Base-by-base conservation (phyloP, 2,329 filamentous ascomycete genomes). In the Clathrospora elynae region DNA sequence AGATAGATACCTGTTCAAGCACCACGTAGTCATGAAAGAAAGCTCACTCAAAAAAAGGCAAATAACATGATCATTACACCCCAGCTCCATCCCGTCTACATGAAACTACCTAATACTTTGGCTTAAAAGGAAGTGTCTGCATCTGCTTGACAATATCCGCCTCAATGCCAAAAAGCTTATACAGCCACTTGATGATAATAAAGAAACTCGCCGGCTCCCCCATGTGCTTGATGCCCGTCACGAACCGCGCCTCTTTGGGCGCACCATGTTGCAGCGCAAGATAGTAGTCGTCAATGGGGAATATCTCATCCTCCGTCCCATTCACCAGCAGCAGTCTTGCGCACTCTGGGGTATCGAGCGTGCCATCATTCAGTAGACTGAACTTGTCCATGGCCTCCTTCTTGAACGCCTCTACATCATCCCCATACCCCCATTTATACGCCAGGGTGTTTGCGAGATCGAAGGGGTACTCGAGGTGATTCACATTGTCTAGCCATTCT, bases 231-330 rank as follows among this genome's bases (percentile, higher is more conserved):
- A 58, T 61, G 0, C 64, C 67, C 2, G 60, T 40, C 0, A 78
- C 70, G 42, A 78, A 76, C 16, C 70, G 68, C 25, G 70, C 78
- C 55, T 79, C 73, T 65, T 83, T 83, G 2, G 78, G 74, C 13
- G 67, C 58, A 0, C 79, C 80, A 59, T 78, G 75, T 54, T 75
- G 70, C 32, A 83, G 54, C 17, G 77, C 77, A 26, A 83, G 61
- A 51, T 79, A 78, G 42, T 80, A 78, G 53, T 83, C 81, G 53
- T 83, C 81, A 31, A 83, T 79, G 0, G 81, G 81, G 63, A 84
- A 83, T 33, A 84, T 82, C 68, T 82, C 80, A 56, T 83, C 81
- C 19, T 78, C 73, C 1, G 75, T 78, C 0, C 81, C 77, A 53
- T 84, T 83, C 6, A 83, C 79, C 5, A 83, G 66, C 24, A 84